Evolutionary conservation across 352 stramenopile genomes (phyloP), one percentile per base, ranked within the genome.

Genomic region (Phytopythium mirpurense): DNA sequence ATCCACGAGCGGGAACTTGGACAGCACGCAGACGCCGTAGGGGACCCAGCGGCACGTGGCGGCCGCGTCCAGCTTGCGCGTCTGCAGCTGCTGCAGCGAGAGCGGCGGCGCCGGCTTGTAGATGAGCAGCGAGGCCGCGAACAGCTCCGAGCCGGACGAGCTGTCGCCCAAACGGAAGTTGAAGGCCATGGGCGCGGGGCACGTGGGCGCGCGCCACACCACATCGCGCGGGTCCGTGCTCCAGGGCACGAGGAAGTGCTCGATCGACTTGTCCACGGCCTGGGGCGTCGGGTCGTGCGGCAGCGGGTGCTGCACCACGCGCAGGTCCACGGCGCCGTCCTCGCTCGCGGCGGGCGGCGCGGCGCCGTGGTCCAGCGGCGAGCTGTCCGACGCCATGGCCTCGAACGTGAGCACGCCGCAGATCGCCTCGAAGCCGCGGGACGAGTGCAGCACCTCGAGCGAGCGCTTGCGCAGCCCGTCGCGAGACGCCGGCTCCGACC

Each of bases 151-250:
- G 18, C 70, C 73, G 0, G 75, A 83, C 40, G 72, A 84, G 44
- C 78, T 86, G 37, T 91, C 82, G 31, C 80, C 79, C 74, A 92
- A 88, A 19, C 77, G 74, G 48, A 88, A 88, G 53, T 87, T 89
- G 54, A 87, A 89, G 18, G 78, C 76, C 54, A 87, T 54, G 18
- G 78, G 78, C 19, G 74, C 53, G 19, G 76, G 78, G 54, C 75
- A 86, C 8, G 64, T 74, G 15, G 72, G 51, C 8, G 68, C 59
- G 6, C 56, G 67, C 51, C 79, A 56, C 42, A 83, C 63, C 16
- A 82, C 65, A 46, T 82, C 59, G 18, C 64, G 56, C 29, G 72
- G 59, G 37, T 85, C 67, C 12, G 62, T 53, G 44, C 62, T 74
- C 78, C 78, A 90, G 10, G 78, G 78, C 4, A 90, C 70, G 1